These are phyloP conservation scores for Nephelium lappaceum DNA, from an alignment of 345 rosid genomes.

Conservation along the genomic window DNA sequence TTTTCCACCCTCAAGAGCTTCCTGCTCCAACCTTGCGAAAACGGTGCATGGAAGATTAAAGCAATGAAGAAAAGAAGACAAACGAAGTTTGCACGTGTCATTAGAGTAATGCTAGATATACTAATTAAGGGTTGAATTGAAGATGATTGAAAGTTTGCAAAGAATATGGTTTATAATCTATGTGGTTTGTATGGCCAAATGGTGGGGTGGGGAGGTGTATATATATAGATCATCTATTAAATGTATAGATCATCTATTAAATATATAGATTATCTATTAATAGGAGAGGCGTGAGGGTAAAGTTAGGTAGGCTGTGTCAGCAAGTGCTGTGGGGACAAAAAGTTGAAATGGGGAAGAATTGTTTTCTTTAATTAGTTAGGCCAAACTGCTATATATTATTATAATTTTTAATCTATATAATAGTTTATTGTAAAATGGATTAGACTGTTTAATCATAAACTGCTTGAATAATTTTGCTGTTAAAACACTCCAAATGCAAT, in stretches of 20 bases:
- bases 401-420: no score
- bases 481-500: no score
- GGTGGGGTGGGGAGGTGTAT: background rate
- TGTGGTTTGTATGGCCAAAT: background rate
- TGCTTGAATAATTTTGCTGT: no score
- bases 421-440: no score
- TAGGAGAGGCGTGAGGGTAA: slow-evolving; percentile 16
- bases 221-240: background rate
- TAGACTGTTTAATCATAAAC: no score
- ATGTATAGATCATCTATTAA: no score
- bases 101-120: background rate
- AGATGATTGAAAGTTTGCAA: no score
- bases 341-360: background rate
- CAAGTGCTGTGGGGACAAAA: background rate
- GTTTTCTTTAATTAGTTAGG: background rate
- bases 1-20: slow-evolving; percentile 18
- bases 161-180: no score
- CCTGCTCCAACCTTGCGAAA: slow-evolving; percentile 18
- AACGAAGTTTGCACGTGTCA: slow-evolving; percentile 12
- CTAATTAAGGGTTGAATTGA: no score
- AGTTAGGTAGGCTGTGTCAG: background rate
- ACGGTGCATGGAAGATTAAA: slow-evolving; percentile 13
- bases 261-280: no score
- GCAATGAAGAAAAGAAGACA: background rate
- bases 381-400: no score